Base-by-base conservation (phyloP, 2,329 filamentous ascomycete species). In the Aureobasidium pullulans region DNA sequence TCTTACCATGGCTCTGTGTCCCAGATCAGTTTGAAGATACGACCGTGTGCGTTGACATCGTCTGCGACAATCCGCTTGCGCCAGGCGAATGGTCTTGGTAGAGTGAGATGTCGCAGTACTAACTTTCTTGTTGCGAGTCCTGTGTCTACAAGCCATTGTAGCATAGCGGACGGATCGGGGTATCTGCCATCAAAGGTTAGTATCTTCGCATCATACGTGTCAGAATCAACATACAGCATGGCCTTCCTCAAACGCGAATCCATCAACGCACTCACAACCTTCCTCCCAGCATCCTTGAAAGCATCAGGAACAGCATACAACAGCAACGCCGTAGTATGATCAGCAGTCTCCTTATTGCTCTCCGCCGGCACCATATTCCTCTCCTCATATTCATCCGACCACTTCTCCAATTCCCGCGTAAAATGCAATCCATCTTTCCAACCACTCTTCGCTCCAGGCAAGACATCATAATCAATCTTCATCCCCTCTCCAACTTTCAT, bases 401-500 rank as follows among this genome's bases (percentile, higher is more conserved):
- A 85, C 1, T 65, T 67, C 16, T 69, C 68, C 1, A 84, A 64
- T 53, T 82, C 79, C 2, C 81, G 74, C 3, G 79, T 69, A 75
- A 79, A 84, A 4, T 81, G 73, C 19, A 82, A 65, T 1, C 81
- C 79, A 64, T 82, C 78, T 4, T 69, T 67, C 64, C 77, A 82
- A 0, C 75, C 76, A 0, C 64, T 66, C 36, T 66, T 63, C 1
- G 63, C 65, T 1, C 75, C 78, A 0, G 75, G 75, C n/a, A 84
- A 71, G 1, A 62, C 67, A 1, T 72, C 71, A 49, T 76, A 82
- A 3, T 73, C 72, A 59, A 91, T 87, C 0, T 77, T 79, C 82
- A 91, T 87, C 56, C 82, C 81, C 65, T 90, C 84, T 13, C 87
- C 88, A 15, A 89, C 73, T 56, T 78, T 78, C 70, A 88, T 88